Conservation (phyloP, 495 filamentous ascomycete species). For the Talaromyces thailandensis region DNA sequence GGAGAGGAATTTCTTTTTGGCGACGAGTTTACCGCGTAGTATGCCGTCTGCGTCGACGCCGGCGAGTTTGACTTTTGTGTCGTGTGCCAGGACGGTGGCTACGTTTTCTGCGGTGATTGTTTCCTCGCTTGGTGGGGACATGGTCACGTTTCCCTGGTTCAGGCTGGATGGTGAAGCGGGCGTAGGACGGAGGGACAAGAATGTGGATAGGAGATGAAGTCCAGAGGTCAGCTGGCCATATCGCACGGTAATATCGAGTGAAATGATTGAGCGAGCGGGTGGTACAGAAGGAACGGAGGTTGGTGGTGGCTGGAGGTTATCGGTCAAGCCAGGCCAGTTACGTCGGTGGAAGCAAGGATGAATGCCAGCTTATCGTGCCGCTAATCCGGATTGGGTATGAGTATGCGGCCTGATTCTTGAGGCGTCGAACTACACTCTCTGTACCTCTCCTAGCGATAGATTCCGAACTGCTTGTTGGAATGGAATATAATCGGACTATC, state of each 20-base stretch:
- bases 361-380: not conserved
- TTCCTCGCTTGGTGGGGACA: slow-evolving; percentile 2
- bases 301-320: not conserved
- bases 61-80: slow-evolving; percentile 84
- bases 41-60: slow-evolving; percentile 88
- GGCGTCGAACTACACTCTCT: not conserved
- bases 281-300: not conserved
- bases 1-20: slow-evolving; percentile 92
- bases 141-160: not conserved
- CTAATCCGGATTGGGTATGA: not conserved
- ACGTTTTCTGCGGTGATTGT: slow-evolving; percentile 49
- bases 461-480: not conserved
- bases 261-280: not conserved
- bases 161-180: not conserved
- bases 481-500: not conserved
- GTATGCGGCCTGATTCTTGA: not conserved
- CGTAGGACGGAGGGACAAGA: not conserved
- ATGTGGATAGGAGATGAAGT: not conserved
- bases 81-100: slow-evolving; percentile 56
- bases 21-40: slow-evolving; percentile 87
- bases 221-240: not conserved
- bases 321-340: not conserved
- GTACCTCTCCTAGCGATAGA: too few relatives aligned
- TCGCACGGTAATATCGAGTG: not conserved
- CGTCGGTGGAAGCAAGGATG: not conserved